A percentile compares a stretch with the other conserved stretches of the same genome.
phyloP scores from a whole-genome alignment of 208 protist species.

The Crithidia bombi region DNA sequence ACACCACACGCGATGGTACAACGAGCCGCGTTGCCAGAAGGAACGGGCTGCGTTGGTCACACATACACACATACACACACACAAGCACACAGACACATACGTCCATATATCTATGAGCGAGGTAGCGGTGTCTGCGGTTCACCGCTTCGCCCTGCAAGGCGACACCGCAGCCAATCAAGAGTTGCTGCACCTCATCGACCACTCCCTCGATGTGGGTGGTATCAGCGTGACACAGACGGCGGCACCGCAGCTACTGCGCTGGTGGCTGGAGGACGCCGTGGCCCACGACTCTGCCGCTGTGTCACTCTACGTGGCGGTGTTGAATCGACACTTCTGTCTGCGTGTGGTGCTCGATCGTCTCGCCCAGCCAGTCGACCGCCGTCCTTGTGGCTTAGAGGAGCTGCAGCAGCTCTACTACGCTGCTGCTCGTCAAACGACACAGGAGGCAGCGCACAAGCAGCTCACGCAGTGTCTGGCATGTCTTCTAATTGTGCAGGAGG shows the following conservation, averaged over 20 bases:
- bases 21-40: too few relatives aligned
- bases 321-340: slow-evolving; percentile 72
- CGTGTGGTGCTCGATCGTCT: slow-evolving; percentile 48
- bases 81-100: not conserved
- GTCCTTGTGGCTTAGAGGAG: slow-evolving; percentile 44
- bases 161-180: slow-evolving; percentile 21
- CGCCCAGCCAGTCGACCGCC: slow-evolving; percentile 47
- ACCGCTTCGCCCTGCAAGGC: slow-evolving; percentile 20
- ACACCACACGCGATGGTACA: too few relatives aligned
- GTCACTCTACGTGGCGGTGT: slow-evolving; percentile 49
- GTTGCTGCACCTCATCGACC: slow-evolving; percentile 28
- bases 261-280: slow-evolving; percentile 21
- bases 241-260: slow-evolving; percentile 51
- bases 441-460: slow-evolving; percentile 38
- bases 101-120: slow-evolving; percentile 20
- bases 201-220: slow-evolving; percentile 27
- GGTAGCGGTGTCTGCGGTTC: slow-evolving; percentile 18
- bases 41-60: not conserved
- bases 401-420: slow-evolving; percentile 53
- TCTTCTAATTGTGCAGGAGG: slow-evolving; percentile 50
- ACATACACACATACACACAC: not conserved
- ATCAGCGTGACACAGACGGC: slow-evolving; percentile 27
- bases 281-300: slow-evolving; percentile 3
- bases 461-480: slow-evolving; percentile 48
- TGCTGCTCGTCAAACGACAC: not conserved